These are phyloP conservation scores for Trichosanthes cucumerina DNA, from an alignment of 306 rosid genomes.

Conservation along the genomic window DNA sequence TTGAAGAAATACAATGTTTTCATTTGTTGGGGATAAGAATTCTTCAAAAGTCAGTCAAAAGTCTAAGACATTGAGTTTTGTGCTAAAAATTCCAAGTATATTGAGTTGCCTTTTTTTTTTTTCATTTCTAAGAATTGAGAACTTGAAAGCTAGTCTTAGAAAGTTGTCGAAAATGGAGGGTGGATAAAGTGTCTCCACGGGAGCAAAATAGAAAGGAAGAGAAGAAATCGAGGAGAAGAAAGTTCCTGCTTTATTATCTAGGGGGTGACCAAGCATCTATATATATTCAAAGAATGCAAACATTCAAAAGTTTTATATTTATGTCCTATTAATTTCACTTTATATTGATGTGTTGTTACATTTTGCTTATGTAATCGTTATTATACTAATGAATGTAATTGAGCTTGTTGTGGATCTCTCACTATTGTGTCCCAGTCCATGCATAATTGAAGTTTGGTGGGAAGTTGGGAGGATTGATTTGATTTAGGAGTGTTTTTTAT, in stretches of 20 bases:
- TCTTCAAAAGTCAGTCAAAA: not conserved
- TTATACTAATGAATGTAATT: too few relatives aligned
- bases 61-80: not conserved
- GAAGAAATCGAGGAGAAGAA: not conserved
- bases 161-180: not conserved
- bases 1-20: not conserved
- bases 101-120: not conserved
- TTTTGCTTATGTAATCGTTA: too few relatives aligned
- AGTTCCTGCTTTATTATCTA: not conserved
- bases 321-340: not conserved
- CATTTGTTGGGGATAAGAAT: not conserved
- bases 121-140: not conserved
- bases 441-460: too few relatives aligned
- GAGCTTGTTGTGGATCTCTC: too few relatives aligned
- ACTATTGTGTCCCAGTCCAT: too few relatives aligned
- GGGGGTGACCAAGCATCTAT: not conserved
- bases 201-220: not conserved
- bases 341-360: not conserved
- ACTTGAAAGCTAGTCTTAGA: not conserved
- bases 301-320: not conserved
- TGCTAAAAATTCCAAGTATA: conserved; percentile 17
- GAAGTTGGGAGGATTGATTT: too few relatives aligned
- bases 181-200: not conserved
- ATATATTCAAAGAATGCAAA: not conserved
- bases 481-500: too few relatives aligned